Conservation (phyloP, 495 filamentous ascomycete genomes). For the Mytilinidion resinicola region DNA sequence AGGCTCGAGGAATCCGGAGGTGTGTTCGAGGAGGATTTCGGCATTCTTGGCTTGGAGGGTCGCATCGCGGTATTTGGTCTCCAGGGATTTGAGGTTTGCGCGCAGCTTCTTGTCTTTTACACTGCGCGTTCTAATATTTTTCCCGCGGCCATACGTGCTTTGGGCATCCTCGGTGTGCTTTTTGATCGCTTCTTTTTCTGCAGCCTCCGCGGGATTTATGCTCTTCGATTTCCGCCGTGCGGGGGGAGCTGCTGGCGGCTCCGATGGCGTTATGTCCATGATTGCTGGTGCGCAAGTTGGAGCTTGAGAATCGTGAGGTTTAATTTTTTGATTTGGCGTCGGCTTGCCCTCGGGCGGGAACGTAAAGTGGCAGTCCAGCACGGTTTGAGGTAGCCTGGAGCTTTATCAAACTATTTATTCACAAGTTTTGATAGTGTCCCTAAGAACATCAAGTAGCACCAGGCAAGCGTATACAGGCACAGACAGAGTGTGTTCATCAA, state of each 20-base stretch:
- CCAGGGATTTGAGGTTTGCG: constrained; percentile 67
- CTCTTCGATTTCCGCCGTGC: constrained; percentile 13
- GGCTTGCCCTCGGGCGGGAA: too few relatives aligned
- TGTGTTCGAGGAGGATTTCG: constrained; percentile 86
- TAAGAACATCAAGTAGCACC: too few relatives aligned
- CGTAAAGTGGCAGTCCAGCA: too few relatives aligned
- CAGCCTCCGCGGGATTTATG: constrained; percentile 18
- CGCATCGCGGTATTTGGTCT: constrained; percentile 75
- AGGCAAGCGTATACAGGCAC: too few relatives aligned
- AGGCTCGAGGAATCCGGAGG: constrained; percentile 79
- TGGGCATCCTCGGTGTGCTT: constrained; percentile 52
- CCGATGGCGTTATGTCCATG: constrained; percentile 9
- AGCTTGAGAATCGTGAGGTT: too few relatives aligned
- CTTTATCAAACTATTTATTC: too few relatives aligned
- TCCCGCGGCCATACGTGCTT: constrained; percentile 76
- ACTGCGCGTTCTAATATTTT: constrained; percentile 50
- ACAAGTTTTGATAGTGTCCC: too few relatives aligned
- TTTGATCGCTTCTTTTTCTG: constrained; percentile 27
- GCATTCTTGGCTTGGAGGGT: constrained; percentile 81
- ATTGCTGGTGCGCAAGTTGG: not conserved
- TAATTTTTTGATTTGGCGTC: too few relatives aligned
- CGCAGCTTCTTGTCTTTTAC: constrained; percentile 84
- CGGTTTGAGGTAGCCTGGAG: too few relatives aligned
- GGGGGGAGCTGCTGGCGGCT: constrained; percentile 2
- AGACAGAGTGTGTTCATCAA: too few relatives aligned